Percentiles rank a stretch among this genome's conserved stretches.
These are phyloP conservation scores for Pulveroboletus sp. DNA, from an alignment of 768 basidiomycete species.

Conservation along the genomic window DNA sequence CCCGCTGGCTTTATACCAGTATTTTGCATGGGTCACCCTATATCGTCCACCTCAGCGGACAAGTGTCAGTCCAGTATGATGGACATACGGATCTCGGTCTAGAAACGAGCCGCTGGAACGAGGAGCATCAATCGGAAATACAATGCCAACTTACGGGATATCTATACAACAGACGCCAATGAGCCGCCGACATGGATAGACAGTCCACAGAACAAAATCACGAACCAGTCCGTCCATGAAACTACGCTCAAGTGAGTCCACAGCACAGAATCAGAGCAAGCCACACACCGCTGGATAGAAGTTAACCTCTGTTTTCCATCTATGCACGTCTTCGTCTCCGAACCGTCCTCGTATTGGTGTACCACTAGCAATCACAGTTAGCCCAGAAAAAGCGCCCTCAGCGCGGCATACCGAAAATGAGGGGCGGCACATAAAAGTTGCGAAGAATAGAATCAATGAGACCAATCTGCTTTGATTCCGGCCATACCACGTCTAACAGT, in stretches of 20 bases:
- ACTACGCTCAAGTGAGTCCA: slow-evolving; percentile 27
- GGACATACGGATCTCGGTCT: slow-evolving; percentile 46
- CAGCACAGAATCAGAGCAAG: neutral
- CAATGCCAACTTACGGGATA: slow-evolving; percentile 43
- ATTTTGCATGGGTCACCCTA: slow-evolving; percentile 37
- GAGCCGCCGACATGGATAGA: slow-evolving; percentile 1
- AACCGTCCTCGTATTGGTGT: slow-evolving; percentile 52
- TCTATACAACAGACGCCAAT: slow-evolving; percentile 32
- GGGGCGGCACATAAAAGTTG: slow-evolving; percentile 76
- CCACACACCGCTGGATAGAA: slow-evolving; percentile 59
- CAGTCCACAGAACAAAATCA: slow-evolving; percentile 10
- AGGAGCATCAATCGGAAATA: neutral
- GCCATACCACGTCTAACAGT: slow-evolving; percentile 68
- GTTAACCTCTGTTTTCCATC: slow-evolving; percentile 82
- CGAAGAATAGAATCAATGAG: slow-evolving; percentile 76
- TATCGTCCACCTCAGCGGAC: neutral
- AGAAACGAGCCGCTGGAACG: neutral
- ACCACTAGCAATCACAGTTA: slow-evolving; percentile 35
- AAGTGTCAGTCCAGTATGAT: fast-evolving
- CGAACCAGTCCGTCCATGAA: slow-evolving; percentile 69
- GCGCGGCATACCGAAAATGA: slow-evolving; percentile 59
- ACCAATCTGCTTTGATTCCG: slow-evolving; percentile 66
- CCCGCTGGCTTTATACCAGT: slow-evolving; percentile 42
- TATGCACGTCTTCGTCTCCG: slow-evolving; percentile 63
- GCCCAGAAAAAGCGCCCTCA: neutral